Evolutionary conservation across 2,329 filamentous ascomycete genomes (phyloP).

Genomic region (Paraconiothyrium brasiliense): DNA sequence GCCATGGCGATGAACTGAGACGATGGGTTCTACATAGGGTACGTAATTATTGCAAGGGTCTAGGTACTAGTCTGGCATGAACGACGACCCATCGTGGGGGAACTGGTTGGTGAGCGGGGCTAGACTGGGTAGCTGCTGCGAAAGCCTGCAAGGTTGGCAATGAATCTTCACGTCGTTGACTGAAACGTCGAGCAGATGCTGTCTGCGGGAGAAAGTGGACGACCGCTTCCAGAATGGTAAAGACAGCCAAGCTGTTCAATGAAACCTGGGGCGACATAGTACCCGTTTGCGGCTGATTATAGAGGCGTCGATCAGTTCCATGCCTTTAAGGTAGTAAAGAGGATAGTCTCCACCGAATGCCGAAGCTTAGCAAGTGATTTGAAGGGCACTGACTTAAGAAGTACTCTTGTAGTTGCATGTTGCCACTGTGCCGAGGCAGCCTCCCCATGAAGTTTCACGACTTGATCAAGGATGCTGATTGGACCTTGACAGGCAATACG

Average conservation of each 20-base stretch:
- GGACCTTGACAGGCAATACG: slow-evolving; percentile 18
- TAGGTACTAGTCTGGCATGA: not conserved
- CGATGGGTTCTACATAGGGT: not conserved
- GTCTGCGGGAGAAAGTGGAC: too few species aligned
- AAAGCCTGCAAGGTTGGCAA: not conserved
- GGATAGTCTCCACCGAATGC: not conserved
- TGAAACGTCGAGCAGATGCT: not conserved
- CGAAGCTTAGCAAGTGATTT: not conserved
- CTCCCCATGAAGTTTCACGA: slow-evolving; percentile 1
- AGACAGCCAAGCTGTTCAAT: too few species aligned
- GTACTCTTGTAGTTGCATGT: not conserved
- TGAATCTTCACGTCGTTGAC: not conserved
- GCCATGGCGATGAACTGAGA: not conserved
- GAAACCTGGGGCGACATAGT: not conserved
- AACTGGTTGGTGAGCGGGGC: not conserved
- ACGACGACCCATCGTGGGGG: not conserved
- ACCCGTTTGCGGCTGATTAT: not conserved
- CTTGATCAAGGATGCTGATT: not conserved
- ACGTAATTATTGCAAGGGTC: not conserved
- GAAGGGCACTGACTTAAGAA: not conserved
- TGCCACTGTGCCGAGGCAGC: not conserved
- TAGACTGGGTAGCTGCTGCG: not conserved
- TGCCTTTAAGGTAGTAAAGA: not conserved
- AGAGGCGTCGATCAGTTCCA: not conserved
- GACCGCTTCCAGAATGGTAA: too few species aligned